Base-by-base conservation (phyloP, 1,284 basidiomycete species). In the Stygiomarasmius scandens region DNA sequence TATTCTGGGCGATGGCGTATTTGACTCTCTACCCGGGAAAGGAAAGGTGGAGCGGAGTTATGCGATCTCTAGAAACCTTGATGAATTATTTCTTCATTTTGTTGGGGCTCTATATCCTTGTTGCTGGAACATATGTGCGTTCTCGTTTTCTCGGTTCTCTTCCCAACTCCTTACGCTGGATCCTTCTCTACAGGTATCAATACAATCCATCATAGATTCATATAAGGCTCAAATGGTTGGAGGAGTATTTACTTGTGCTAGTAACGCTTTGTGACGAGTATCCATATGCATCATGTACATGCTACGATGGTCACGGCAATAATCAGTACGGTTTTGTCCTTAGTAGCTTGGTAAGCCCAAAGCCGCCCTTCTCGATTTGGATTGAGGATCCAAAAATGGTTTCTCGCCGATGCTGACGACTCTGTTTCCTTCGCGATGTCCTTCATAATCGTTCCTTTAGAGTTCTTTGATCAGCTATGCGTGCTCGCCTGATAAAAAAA, bases 391-490 rank as follows among this genome's bases (percentile, higher is more conserved):
- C 56, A 82, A 80, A 70, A 76, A 87, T 0, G 86, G 86, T 56
- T 69, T 74, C 68, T 89, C 87, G 20, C 87, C 87, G 29, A 87
- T 68, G 52, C 80, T 81, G 34, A 85, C 83, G 11, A 84, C 83
- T 11, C 86, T 76, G 64, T 87, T 79, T 5, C 86, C 86, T 22
- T 73, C 66, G 2, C 86, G 75, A 9, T 71, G 65, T 16, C 76
- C 72, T 12, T 66, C 70, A 63, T 84, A 85, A 64, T 86, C 85
- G 68, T 83, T 67, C 16, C 76, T 77, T n/a, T 6, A 32, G 29
- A 64, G 48, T 25, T n/a, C 44, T 24, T 19, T 44, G 20, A 22
- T 14, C 29, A 32, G 29, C 29, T 12, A 32, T 32, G 6, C 6
- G 12, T 32, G 29, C 12, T 32, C 12, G n/a, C 29, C 5, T 32